phyloP scores from a whole-genome alignment of 2,329 filamentous ascomycete species.

The Neurospora sp. region DNA sequence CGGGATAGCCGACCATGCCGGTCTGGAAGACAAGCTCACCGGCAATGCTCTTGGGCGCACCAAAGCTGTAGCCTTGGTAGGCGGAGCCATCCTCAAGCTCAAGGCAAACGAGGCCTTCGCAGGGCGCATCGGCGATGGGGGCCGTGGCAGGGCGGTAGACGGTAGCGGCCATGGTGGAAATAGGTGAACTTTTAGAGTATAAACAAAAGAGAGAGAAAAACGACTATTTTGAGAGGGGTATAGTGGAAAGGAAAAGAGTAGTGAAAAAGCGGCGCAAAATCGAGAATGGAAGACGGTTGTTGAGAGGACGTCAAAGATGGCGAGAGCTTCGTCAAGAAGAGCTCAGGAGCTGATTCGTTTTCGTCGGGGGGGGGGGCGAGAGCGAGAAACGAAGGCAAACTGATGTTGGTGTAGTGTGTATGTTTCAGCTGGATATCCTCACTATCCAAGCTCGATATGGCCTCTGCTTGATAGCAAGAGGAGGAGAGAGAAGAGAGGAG shows the following conservation, averaged over 20 bases:
- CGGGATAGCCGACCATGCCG: slow-evolving; percentile 97
- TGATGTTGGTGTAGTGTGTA: slow-evolving; percentile 1
- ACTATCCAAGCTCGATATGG: slow-evolving; percentile 12
- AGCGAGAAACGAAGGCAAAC: neutral
- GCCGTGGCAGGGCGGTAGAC: slow-evolving; percentile 50
- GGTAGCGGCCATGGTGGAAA: slow-evolving; percentile 25
- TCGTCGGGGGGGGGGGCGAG: neutral
- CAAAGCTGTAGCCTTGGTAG: slow-evolving; percentile 94
- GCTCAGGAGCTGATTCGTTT: slow-evolving; percentile 5
- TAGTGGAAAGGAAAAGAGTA: neutral
- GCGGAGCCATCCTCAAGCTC: slow-evolving; percentile 87
- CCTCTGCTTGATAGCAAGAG: slow-evolving; percentile 12
- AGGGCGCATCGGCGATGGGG: slow-evolving; percentile 40
- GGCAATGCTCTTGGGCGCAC: slow-evolving; percentile 85
- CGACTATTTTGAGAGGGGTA: neutral
- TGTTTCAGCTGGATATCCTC: slow-evolving; percentile 13
- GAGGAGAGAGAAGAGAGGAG: slow-evolving; percentile 4
- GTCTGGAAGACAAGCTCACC: slow-evolving; percentile 99
- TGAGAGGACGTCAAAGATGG: neutral
- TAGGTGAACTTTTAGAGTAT: neutral
- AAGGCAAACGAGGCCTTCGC: slow-evolving; percentile 65
- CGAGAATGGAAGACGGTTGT: slow-evolving; percentile 1
- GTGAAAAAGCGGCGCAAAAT: neutral
- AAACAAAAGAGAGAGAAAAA: slow-evolving; percentile 1
- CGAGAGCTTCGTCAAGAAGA: slow-evolving; percentile 1